Evolutionary conservation across 352 stramenopile species (phyloP), one percentile per base, ranked within the genome.

Genomic region (Phytophthora niederhauseri): DNA sequence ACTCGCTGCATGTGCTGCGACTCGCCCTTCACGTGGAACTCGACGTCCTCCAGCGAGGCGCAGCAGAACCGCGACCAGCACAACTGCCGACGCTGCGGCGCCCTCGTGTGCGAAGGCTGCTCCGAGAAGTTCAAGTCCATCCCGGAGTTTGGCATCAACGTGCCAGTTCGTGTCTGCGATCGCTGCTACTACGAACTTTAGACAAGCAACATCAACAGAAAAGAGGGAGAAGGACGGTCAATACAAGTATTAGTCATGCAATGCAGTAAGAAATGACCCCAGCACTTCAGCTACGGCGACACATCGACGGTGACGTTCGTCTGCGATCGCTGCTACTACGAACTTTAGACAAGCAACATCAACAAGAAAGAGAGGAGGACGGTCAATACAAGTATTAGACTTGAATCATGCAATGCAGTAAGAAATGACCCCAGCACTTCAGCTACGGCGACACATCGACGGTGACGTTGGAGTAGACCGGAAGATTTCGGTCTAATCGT

Each of bases 51-150:
- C 20, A 96, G 88, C 55, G 87, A 97, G 55, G 90, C 91, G 2
- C 91, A 97, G 68, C 82, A 93, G 57, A 94, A 95, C 53, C 84
- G 85, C 31, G 91, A 97, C 72, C 91, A 97, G 72, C 90, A 97
- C 77, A 97, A 97, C 62, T 97, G 91, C 71, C 77, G 88, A 57
- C 87, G 81, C 24, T 96, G 89, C 57, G 89, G 89, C 15, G 84
- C 76, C 46, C 77, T 96, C 24, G 85, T 95, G 17, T 96, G 89
- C 50, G 84, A 92, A 66, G 87, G 87, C n/a, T 96, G 89, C 54
- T 96, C 89, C 1, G 72, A 93, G 30, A 96, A 96, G 58, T 82
- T 77, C 65, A 93, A 91, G 64, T 92, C 89, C 4, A 92, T 96
- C 43, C 87, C 89, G 0, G 81, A 94, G 61, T 96, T 90, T 56